Evolutionary conservation across 768 basidiomycete species (phyloP).

Genomic region (Mycena albidolilacea): DNA sequence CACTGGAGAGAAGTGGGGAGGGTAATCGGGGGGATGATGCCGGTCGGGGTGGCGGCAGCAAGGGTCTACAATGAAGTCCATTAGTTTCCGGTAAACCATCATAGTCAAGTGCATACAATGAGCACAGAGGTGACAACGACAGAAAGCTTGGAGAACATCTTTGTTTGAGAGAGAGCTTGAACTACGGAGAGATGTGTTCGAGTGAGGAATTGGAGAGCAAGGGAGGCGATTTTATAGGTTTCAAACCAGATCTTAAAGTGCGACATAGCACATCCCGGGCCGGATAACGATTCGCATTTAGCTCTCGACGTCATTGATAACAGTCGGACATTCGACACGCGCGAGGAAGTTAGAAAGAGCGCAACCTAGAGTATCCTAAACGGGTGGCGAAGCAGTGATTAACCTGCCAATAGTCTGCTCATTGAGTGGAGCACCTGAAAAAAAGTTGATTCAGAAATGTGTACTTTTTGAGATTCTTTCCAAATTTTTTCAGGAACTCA

Average conservation of each 20-base stretch:
- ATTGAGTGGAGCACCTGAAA: too few relatives aligned
- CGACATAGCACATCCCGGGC: not conserved
- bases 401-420: too few relatives aligned
- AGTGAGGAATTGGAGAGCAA: not conserved
- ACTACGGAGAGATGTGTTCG: not conserved
- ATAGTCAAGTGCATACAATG: not conserved
- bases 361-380: too few relatives aligned
- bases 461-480: too few relatives aligned
- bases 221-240: not conserved
- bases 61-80: not conserved
- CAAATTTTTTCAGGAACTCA: too few relatives aligned
- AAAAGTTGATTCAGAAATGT: too few relatives aligned
- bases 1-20: not conserved
- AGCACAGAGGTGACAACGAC: not conserved
- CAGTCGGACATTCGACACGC: not conserved
- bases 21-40: not conserved
- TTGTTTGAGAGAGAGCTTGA: conserved; percentile 1
- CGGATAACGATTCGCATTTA: not conserved
- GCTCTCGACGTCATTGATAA: not conserved
- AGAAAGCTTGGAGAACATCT: not conserved
- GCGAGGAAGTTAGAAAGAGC: too few relatives aligned
- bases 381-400: too few relatives aligned
- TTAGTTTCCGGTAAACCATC: not conserved
- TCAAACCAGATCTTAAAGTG: not conserved
- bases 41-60: not conserved